Base-by-base conservation (phyloP, 2,329 filamentous ascomycete species). In the Hortaea werneckii region DNA sequence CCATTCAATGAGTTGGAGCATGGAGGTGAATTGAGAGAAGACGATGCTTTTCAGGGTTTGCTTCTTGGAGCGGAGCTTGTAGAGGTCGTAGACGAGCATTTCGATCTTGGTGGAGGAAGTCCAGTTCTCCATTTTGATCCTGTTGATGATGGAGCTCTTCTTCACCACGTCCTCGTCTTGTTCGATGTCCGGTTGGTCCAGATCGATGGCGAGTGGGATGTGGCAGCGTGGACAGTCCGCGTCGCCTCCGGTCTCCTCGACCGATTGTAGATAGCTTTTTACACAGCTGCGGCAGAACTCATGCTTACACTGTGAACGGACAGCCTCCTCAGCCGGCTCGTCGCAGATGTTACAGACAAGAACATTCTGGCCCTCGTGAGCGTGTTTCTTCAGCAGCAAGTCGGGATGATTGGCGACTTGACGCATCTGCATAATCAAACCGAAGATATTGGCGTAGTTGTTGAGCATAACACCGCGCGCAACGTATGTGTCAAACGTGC, bases 121-220 rank as follows among this genome's bases (percentile, higher is more conserved):
- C 92, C 92, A 98, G 59, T 96, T 86, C 64, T 94, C 87, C 89
- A 96, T 95, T 67, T 90, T 87, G 69, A 98, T 96, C 45, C 92
- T 85, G 65, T 96, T 96, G 73, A 96, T 94, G 65, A 98, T 98
- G 1, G 88, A 95, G 10, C 82, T 89, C 68, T 95, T 95, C 76
- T 95, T 95, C 49, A 95, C 81, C 5, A 82, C 69, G 1, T 80
- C 76, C 63, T 90, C 85, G 51, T 95, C 87, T 65, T 95, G 89
- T 66, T 95, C 89, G 44, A 95, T 89, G 55, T 94, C 89, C 0
- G 89, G 87, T 67, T 95, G 89, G 62, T 95, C 90, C 35, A 95
- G 80, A 65, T 98, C 92, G 55, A 98, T 94, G 0, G 81, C 79
- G 5, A 98, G 75, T 1, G 82, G 75, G 42, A 96, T 95, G 62